Evolutionary conservation across 441 rosid genomes (phyloP).

Genomic region (Erodium texanum): DNA sequence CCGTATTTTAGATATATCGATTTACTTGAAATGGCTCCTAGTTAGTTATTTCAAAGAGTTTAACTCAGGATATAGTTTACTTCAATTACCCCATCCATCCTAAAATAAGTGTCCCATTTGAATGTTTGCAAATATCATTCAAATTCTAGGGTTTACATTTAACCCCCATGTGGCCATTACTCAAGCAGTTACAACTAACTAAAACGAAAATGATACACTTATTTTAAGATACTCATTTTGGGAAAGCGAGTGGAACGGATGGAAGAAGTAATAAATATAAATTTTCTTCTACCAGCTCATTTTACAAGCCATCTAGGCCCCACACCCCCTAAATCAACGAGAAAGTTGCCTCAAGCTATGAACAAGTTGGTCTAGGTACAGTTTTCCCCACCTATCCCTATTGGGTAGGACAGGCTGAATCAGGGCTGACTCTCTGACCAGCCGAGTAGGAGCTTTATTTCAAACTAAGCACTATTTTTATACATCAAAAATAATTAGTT

Average conservation of each 20-base stretch:
- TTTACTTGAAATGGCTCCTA: neutral
- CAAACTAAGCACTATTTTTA: neutral
- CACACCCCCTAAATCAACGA: neutral
- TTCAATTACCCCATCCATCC: neutral
- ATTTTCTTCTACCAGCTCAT: neutral
- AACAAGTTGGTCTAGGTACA: neutral
- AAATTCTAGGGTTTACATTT: neutral
- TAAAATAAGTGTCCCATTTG: neutral
- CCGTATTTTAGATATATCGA: neutral
- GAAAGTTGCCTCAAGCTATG: neutral
- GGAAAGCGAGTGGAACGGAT: neutral
- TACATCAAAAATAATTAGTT: no score
- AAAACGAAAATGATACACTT: neutral
- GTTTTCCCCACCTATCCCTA: neutral
- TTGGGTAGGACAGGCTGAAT: neutral
- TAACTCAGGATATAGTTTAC: no score
- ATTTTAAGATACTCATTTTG: neutral
- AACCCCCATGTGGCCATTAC: neutral
- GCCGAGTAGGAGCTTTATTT: neutral
- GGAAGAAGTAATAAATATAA: neutral
- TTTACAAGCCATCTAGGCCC: neutral
- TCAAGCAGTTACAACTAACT: neutral
- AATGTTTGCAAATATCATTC: neutral
- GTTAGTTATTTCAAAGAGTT: neutral
- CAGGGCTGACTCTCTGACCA: neutral